A percentile compares a stretch with the other conserved stretches of the same genome.
phyloP scores from a whole-genome alignment of 106 monocot genomes.

The Cymbidium sinense region DNA sequence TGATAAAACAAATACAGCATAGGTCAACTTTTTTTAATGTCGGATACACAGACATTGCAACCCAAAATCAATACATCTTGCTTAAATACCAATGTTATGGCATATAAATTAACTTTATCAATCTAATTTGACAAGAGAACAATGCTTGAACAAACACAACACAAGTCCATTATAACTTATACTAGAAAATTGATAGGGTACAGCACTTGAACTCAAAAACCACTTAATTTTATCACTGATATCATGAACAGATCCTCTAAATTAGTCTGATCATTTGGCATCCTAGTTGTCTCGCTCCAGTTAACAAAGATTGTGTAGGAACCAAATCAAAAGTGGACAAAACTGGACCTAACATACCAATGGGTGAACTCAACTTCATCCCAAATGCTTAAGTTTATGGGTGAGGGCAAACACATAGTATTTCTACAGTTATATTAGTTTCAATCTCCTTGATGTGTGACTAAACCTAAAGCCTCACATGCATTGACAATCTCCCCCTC shows the following conservation, averaged over 20 bases:
- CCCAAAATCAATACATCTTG: too few relatives aligned
- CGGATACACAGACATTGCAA: too few relatives aligned
- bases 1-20: neutral
- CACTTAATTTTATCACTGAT: neutral
- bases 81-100: neutral
- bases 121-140: neutral
- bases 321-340: neutral
- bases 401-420: neutral
- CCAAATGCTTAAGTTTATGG: neutral
- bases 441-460: neutral
- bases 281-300: neutral
- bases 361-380: neutral
- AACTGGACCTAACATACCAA: neutral
- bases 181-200: neutral
- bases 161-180: neutral
- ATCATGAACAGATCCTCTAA: neutral
- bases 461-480: neutral
- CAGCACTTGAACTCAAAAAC: neutral
- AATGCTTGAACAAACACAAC: neutral
- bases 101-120: neutral
- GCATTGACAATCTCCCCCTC: too few relatives aligned
- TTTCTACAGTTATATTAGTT: neutral
- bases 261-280: neutral
- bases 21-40: too few relatives aligned
- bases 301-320: neutral